Evolutionary conservation across 139 green algal species (phyloP), one percentile per base, ranked within the genome.

Genomic region (Raphidocelis subcapitata): DNA sequence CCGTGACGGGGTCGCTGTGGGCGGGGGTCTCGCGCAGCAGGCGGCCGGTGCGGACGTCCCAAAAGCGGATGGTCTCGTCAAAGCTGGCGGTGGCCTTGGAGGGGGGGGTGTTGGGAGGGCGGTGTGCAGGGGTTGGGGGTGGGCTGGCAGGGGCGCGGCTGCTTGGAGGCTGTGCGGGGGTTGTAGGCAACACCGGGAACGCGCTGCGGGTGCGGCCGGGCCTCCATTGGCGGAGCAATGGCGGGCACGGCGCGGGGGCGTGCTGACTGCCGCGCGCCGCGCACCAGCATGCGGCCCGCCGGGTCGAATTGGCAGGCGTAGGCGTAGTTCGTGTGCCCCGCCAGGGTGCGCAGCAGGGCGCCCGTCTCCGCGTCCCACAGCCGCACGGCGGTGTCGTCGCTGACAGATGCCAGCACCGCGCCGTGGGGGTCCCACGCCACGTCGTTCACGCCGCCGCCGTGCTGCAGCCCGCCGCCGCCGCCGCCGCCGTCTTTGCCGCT

Each of bases 41-140:
- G 18, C 72, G 69, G 14, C 86, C 92, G 14, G 74, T 83, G 20
- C 82, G 81, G 23, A 92, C 83, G 61, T 96, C 88, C 94, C 94
- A 98, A 60, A 98, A 52, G 3, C 87, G 71, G 26, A 98, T 70
- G 8, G 89, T 96, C 76, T 98, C 94, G 77, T 98, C 94, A 74
- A 96, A 98, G 61, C 83, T 90, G 41, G 87, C 94, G 24, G 81
- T 95, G 3, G 90, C 92, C 86, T 95, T 77, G 41, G 67, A 28
- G 49, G 16, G 29, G 65, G 51, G 35, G 46, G 37, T 56, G 47
- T 12, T 15, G 24, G 14, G 36, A 44, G 20, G 1, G 12, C 0
- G n/a, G 23, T 56, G 52, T 28, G n/a, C 23, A 1, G 20, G 31
- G 69, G 33, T 49, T 12, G 41, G 8, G 8, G 12, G 41, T 49